A percentile compares a stretch with the other conserved stretches of the same genome.
Conservation (phyloP, 768 basidiomycete species). For the Macrocybe gigantea region DNA sequence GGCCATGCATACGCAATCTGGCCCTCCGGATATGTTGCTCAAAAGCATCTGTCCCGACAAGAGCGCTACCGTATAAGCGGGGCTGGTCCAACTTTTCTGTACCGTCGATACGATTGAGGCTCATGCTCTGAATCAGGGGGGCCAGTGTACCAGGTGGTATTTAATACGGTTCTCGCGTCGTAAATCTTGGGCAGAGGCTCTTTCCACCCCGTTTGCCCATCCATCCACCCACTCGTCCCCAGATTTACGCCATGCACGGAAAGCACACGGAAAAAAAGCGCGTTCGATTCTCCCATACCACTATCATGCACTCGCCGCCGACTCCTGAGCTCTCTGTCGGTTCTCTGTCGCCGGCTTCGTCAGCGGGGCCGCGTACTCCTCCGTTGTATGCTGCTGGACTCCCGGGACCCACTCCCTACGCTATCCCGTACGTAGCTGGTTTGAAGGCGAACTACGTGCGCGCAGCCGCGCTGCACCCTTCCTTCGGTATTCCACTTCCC, state of each 20-base stretch:
- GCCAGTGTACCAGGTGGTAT: not conserved
- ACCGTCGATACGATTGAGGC: not conserved
- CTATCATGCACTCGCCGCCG: conserved; percentile 13
- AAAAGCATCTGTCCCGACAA: too few relatives aligned
- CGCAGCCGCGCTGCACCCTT: conserved; percentile 17
- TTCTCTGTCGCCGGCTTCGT: conserved; percentile 4
- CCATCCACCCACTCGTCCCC: not conserved
- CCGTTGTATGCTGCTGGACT: conserved; percentile 2
- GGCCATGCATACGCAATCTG: too few relatives aligned
- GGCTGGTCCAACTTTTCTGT: too few relatives aligned
- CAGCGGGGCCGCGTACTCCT: conserved; percentile 3
- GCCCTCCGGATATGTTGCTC: too few relatives aligned
- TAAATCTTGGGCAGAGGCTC: not conserved
- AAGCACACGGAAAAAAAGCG: conserved; percentile 1
- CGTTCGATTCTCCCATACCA: conserved; percentile 20
- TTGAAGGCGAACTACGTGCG: not conserved
- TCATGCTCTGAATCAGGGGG: not conserved
- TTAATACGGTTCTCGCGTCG: not conserved
- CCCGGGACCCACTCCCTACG: conserved; percentile 4
- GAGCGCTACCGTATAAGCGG: too few relatives aligned
- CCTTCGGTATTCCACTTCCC: conserved; percentile 15
- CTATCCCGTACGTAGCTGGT: not conserved
- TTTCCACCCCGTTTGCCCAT: not conserved
- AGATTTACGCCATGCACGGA: conserved; percentile 5
- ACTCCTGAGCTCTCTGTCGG: conserved; percentile 3